phyloP scores from a whole-genome alignment of 345 rosid species.

The Linum trigynum region DNA sequence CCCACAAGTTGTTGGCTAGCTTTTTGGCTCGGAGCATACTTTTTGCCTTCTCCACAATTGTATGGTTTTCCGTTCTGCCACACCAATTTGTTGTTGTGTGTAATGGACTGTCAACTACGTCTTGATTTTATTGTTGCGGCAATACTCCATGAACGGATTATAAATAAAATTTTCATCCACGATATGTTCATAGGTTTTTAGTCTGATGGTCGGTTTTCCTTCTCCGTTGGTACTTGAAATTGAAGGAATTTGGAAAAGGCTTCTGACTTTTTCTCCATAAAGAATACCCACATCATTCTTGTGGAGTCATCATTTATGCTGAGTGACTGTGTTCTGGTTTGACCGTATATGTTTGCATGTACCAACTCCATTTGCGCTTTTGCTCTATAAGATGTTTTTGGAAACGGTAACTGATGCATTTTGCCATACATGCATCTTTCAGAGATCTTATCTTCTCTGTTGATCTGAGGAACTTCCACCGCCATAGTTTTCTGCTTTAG shows the following conservation, averaged over 20 bases:
- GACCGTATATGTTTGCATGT: not conserved
- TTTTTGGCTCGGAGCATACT: not conserved
- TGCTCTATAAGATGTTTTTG: conserved; percentile 1
- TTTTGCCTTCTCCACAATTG: not conserved
- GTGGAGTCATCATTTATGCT: not conserved
- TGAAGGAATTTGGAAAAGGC: not conserved
- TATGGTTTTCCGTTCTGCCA: not conserved
- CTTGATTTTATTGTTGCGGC: not conserved
- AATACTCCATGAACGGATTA: too few relatives aligned
- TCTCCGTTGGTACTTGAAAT: not conserved
- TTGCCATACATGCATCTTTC: not conserved
- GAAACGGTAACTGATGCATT: not conserved
- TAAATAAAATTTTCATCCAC: not conserved
- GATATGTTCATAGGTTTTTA: not conserved
- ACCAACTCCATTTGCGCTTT: not conserved
- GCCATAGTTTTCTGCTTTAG: not conserved
- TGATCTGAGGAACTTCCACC: not conserved
- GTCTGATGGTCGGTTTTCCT: too few relatives aligned
- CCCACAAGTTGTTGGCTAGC: not conserved
- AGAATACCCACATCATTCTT: not conserved
- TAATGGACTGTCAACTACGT: not conserved
- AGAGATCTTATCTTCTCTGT: not conserved
- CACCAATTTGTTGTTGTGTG: not conserved
- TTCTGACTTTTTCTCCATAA: not conserved
- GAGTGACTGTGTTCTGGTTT: not conserved